phyloP scores from a whole-genome alignment of 495 filamentous ascomycete species.

The Aspergillus sclerotioniger region DNA sequence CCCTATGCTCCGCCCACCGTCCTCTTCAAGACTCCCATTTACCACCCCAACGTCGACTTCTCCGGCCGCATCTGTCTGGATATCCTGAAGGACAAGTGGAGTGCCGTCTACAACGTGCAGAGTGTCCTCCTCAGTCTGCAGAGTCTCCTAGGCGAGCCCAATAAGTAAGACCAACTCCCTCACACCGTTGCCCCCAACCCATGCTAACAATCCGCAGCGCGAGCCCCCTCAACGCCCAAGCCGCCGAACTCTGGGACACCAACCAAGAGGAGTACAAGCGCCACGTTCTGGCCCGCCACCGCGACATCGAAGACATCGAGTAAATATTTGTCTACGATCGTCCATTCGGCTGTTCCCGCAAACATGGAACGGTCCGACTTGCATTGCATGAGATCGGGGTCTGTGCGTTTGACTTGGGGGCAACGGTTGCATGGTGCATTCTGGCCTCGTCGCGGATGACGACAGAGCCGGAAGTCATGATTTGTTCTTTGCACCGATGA shows the following conservation, averaged over 20 bases:
- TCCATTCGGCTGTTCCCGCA: slow-evolving; percentile 2
- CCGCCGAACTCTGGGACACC: slow-evolving; percentile 93
- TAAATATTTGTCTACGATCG: slow-evolving; percentile 13
- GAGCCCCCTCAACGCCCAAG: slow-evolving; percentile 92
- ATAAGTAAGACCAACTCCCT: slow-evolving; percentile 67
- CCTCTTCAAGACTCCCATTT: slow-evolving; percentile 89
- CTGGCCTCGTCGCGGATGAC: neutral
- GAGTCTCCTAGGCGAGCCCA: slow-evolving; percentile 92
- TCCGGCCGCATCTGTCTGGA: slow-evolving; percentile 91
- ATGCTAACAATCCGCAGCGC: slow-evolving; percentile 54
- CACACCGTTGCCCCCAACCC: neutral
- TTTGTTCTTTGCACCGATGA: slow-evolving; percentile 13
- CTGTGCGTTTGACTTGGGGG: slow-evolving; percentile 18
- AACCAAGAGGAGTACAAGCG: slow-evolving; percentile 84
- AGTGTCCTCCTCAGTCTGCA: slow-evolving; percentile 91
- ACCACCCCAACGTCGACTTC: slow-evolving; percentile 92
- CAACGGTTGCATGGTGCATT: slow-evolving; percentile 3
- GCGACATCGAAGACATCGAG: slow-evolving; percentile 58
- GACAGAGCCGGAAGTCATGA: neutral
- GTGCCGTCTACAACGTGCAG: slow-evolving; percentile 89
- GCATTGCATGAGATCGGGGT: slow-evolving; percentile 25
- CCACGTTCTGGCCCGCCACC: slow-evolving; percentile 62
- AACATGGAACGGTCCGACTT: slow-evolving; percentile 9
- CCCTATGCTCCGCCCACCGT: slow-evolving; percentile 92
- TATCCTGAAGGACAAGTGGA: slow-evolving; percentile 99